Evolutionary conservation across 2,329 filamentous ascomycete species (phyloP), one percentile per base, ranked within the genome.

Genomic region (Emergomyces orientalis): DNA sequence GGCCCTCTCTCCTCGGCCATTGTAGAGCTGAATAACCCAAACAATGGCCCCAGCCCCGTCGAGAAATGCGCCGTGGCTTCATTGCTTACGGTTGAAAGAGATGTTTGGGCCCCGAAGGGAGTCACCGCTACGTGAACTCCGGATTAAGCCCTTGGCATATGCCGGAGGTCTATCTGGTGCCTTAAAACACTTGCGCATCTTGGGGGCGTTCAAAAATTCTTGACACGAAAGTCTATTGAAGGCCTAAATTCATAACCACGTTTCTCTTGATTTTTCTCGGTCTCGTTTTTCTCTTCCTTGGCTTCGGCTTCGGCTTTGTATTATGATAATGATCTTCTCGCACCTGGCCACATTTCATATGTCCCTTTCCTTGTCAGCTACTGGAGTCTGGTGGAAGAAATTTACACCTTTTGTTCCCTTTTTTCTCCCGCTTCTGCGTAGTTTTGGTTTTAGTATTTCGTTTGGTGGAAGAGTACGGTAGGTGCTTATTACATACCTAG

Each of bases 41-140:
- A 54, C 25, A 62, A 59, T 57, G 51, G 39, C 25, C 62, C 51
- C 11, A 67, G 65, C 60, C 63, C 64, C 2, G 63, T 65, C 22
- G 66, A 68, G 55, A 65, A 67, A 51, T 70, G 69, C 61, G 66
- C 69, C 11, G 69, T 70, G 60, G 67, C 68, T 58, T 67, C 69
- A 5, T 56, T 70, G 30, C 47, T 70, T 59, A 67, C 66, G 51
- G 64, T 65, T 61, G 67, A 67, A 60, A 67, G 60, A 59, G 66
- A 67, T 55, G 65, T 68, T 34, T 63, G 65, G 39, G 63, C 65
- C 22, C 62, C 60, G 2, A 65, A 62, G 34, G 34, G 41, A 11
- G 34, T 61, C n/a, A 22, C 60, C 8, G 47, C 34, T 56, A 14
- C 25, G 13, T 61, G 41, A 45, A 34, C 9, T 47, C 22, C 34